Evolutionary conservation across 345 rosid genomes (phyloP).

Genomic region (Arabis alpina): DNA sequence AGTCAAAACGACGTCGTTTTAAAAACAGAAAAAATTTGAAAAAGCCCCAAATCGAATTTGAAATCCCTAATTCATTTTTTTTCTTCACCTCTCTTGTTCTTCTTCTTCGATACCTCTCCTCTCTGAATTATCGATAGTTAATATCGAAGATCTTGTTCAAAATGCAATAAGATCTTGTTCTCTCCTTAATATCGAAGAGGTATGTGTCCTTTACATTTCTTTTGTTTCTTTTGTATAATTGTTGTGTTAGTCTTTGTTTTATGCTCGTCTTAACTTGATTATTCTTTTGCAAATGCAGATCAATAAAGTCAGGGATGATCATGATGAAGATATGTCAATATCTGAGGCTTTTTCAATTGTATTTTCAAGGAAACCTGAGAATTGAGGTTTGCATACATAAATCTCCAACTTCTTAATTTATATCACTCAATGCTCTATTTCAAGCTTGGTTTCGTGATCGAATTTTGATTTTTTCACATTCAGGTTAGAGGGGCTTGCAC

Average conservation of each 20-base stretch:
- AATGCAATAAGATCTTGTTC: too few relatives aligned
- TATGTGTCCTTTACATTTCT: slow-evolving; percentile 24
- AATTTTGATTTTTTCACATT: background rate
- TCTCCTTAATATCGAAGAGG: slow-evolving; percentile 52
- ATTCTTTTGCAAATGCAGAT: slow-evolving; percentile 58
- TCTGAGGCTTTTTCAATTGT: slow-evolving; percentile 68
- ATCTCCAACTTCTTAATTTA: background rate
- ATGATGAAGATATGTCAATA: slow-evolving; percentile 76
- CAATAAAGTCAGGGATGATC: slow-evolving; percentile 67
- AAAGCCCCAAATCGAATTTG: too few relatives aligned
- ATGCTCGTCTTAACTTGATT: slow-evolving; percentile 15
- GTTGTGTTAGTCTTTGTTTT: slow-evolving; percentile 7
- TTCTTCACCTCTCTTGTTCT: too few relatives aligned
- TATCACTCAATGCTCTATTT: slow-evolving; percentile 1
- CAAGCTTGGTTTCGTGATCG: slow-evolving; percentile 24
- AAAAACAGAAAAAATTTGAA: too few relatives aligned
- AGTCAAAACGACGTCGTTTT: too few relatives aligned
- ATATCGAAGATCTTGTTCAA: too few relatives aligned
- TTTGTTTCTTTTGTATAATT: background rate
- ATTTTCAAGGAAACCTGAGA: slow-evolving; percentile 82
- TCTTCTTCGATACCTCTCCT: too few relatives aligned
- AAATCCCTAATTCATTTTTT: too few relatives aligned
- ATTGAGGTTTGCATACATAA: slow-evolving; percentile 58
- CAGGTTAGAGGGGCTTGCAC: slow-evolving; percentile 79
- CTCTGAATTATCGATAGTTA: too few relatives aligned